Evolutionary conservation across 805 yeast genomes (phyloP).

Genomic region (Myxozyma udenii): DNA sequence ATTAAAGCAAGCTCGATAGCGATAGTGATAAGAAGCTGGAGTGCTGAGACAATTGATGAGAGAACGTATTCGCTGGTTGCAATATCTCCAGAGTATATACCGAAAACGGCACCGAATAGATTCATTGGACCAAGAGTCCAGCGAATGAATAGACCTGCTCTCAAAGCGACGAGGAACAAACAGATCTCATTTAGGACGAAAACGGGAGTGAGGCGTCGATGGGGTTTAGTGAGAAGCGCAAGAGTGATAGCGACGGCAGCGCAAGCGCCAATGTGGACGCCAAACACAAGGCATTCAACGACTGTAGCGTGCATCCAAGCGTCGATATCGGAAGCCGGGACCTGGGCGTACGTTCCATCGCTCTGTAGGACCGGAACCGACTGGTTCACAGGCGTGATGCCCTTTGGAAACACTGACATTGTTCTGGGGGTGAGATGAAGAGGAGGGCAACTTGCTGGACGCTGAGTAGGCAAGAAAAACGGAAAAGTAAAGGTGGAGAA

Average conservation of each 20-base stretch:
- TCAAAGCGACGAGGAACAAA: slow-evolving; percentile 54
- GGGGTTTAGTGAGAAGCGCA: slow-evolving; percentile 48
- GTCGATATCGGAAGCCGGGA: slow-evolving; percentile 11
- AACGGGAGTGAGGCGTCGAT: slow-evolving; percentile 54
- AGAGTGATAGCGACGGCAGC: slow-evolving; percentile 23
- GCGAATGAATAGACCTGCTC: slow-evolving; percentile 57
- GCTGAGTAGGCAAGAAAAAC: not conserved
- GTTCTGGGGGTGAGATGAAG: not conserved
- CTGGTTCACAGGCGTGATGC: slow-evolving; percentile 20
- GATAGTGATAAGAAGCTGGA: slow-evolving; percentile 58
- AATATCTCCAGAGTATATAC: slow-evolving; percentile 46
- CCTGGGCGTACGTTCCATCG: slow-evolving; percentile 5
- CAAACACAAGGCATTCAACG: slow-evolving; percentile 18
- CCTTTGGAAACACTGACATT: not conserved
- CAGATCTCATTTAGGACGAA: slow-evolving; percentile 69
- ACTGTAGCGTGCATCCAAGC: slow-evolving; percentile 10
- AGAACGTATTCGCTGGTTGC: slow-evolving; percentile 44
- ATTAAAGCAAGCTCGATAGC: slow-evolving; percentile 64
- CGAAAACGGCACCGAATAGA: slow-evolving; percentile 47
- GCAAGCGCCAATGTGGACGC: slow-evolving; percentile 29
- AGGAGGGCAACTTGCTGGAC: not conserved
- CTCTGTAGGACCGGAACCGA: slow-evolving; percentile 6
- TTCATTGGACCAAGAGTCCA: slow-evolving; percentile 54
- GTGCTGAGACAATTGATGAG: slow-evolving; percentile 59
- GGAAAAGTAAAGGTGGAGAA: not conserved